A percentile compares a stretch with the other conserved stretches of the same genome.
Conservation (phyloP, 2,329 filamentous ascomycete genomes). For the Phyllosticta ampelicida region DNA sequence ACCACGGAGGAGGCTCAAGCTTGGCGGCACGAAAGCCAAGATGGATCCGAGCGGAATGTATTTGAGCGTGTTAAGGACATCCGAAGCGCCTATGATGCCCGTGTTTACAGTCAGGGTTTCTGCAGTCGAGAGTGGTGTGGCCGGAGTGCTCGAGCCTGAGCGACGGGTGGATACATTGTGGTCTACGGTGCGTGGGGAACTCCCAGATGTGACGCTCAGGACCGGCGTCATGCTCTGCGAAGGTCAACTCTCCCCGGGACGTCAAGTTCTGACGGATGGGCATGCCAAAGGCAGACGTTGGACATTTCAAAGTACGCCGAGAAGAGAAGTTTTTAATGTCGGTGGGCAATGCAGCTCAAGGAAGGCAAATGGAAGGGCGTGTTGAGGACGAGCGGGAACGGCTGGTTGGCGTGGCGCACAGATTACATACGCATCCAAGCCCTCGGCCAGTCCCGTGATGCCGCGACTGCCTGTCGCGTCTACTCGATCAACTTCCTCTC, state of each 20-base stretch:
- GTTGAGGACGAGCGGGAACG: no score
- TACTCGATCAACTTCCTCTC: neutral
- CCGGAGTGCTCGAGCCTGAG: neutral
- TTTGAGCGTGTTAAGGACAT: neutral
- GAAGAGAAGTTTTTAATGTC: no score
- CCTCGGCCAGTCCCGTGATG: neutral
- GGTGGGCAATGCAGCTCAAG: no score
- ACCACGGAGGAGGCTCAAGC: neutral
- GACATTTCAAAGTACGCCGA: neutral
- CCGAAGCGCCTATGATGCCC: neutral
- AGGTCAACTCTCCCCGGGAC: neutral
- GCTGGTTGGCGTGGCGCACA: neutral
- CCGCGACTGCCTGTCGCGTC: neutral
- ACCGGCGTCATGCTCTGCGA: neutral
- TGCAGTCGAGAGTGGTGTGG: neutral
- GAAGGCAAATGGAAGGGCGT: no score
- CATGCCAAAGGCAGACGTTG: neutral
- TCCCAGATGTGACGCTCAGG: neutral
- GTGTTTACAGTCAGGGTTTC: neutral
- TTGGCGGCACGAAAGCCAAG: neutral
- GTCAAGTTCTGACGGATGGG: neutral
- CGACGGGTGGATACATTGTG: neutral
- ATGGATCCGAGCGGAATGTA: neutral
- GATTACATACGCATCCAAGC: neutral
- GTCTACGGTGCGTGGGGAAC: neutral